A percentile compares a stretch with the other conserved stretches of the same genome.
These are phyloP conservation scores for Venturiaceae sp. DNA, from an alignment of 2,329 filamentous ascomycete species.

Conservation along the genomic window DNA sequence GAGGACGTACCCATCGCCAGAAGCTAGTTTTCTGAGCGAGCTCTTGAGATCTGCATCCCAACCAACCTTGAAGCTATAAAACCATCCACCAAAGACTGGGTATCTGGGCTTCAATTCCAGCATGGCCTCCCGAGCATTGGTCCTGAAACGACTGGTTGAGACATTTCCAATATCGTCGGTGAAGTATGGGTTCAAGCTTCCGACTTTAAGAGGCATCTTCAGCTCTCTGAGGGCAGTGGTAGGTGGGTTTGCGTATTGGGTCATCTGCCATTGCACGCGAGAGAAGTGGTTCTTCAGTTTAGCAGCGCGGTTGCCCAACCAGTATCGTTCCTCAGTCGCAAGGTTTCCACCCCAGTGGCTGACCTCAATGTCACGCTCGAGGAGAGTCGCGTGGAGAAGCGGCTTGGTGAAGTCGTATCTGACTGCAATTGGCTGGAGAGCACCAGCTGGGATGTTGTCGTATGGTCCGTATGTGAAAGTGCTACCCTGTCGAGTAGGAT, in stretches of 20 bases:
- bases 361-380: slow-evolving; percentile 89
- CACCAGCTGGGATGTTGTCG: slow-evolving; percentile 69
- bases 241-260: slow-evolving; percentile 61
- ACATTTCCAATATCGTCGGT: slow-evolving; percentile 96
- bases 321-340: slow-evolving; percentile 89
- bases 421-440: slow-evolving; percentile 60
- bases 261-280: slow-evolving; percentile 38
- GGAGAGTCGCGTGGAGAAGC: slow-evolving; percentile 63
- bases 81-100: slow-evolving; percentile 96
- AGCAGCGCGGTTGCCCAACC: slow-evolving; percentile 77
- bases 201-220: slow-evolving; percentile 66
- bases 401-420: slow-evolving; percentile 96
- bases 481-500: slow-evolving; percentile 73
- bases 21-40: slow-evolving; percentile 57
- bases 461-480: slow-evolving; percentile 90
- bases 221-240: slow-evolving; percentile 74
- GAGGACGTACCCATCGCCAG: slow-evolving; percentile 66
- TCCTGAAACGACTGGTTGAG: slow-evolving; percentile 79
- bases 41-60: slow-evolving; percentile 82
- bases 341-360: slow-evolving; percentile 98
- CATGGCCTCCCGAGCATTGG: slow-evolving; percentile 54
- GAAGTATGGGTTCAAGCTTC: slow-evolving; percentile 84
- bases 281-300: slow-evolving; percentile 47
- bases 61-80: slow-evolving; percentile 91
- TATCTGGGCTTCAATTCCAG: slow-evolving; percentile 90